Evolutionary conservation across 352 stramenopile genomes (phyloP), one percentile per base, ranked within the genome.

Genomic region (Phytophthora sp.): DNA sequence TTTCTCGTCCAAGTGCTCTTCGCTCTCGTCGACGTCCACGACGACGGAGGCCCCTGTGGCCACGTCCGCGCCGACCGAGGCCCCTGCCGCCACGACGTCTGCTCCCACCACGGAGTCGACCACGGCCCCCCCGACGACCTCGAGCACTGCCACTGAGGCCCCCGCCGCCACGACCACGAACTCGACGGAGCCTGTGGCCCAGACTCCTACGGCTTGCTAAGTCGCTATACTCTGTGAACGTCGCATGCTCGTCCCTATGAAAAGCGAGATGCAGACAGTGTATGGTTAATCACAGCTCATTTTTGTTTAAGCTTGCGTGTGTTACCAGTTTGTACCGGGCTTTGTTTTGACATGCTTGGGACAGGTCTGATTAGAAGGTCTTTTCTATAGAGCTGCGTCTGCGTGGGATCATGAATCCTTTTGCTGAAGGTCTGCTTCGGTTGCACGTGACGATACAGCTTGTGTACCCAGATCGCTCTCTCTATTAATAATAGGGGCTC

Each of bases 1-100:
- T 6, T 77, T 77, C 65, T 65, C 54, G n/a, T 1, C 0, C 30
- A 57, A 62, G 51, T 77, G 66, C 49, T 50, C 59, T 24, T 65
- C 66, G 58, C 29, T 57, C 21, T 42, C 63, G 27, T 49, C 47
- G 39, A 23, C 60, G 0, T 52, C 44, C 15, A 27, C 52, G 29
- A 53, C 52, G 42, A 66, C 56, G 49, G 51, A 49, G 9, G 30
- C 57, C 6, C 27, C 63, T 23, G 49, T 38, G 4, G 15, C 55
- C n/a, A 63, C n/a, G n/a, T n/a, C n/a, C n/a, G n/a, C n/a, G n/a
- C n/a, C 60, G 30, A 36, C 60, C 12, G 24, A 35, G 11, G 31
- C 57, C 7, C 24, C 51, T 26, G 30, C 50, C 18, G 24, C 50
- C 31, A 45, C 38, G 38, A 45, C 35, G 9, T 12, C 50, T 24